These are phyloP conservation scores for Solanum lignicaule DNA, from an alignment of 257 asterid species.

Conservation along the genomic window DNA sequence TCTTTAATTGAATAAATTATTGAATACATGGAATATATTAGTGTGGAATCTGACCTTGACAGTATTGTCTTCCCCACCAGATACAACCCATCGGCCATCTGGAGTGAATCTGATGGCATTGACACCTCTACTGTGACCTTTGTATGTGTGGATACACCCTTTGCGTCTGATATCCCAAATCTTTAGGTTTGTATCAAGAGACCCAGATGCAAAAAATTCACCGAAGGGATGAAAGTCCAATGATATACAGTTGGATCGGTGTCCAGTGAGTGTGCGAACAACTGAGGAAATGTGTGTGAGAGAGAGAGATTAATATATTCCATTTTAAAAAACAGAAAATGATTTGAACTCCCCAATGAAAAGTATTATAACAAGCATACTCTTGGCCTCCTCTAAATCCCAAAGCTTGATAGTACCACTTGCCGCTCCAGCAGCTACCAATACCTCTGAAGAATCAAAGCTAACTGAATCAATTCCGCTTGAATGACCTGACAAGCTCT, in stretches of 20 bases:
- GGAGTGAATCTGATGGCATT: slow-evolving; percentile 92
- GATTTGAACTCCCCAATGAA: background rate
- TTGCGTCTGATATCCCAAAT: slow-evolving; percentile 98
- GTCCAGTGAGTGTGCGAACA: slow-evolving; percentile 95
- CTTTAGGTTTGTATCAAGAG: slow-evolving; percentile 90
- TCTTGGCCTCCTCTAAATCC: slow-evolving; percentile 99
- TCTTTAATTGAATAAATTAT: background rate
- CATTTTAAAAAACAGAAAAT: background rate
- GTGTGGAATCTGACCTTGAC: slow-evolving; percentile 59
- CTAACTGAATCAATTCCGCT: slow-evolving; percentile 98
- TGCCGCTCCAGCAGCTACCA: slow-evolving; percentile 99
- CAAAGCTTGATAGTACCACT: slow-evolving; percentile 98
- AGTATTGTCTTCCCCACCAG: slow-evolving; percentile 99
- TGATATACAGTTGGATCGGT: slow-evolving; percentile 96
- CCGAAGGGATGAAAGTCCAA: slow-evolving; percentile 98
- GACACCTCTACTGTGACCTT: slow-evolving; percentile 97
- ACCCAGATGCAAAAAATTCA: slow-evolving; percentile 98
- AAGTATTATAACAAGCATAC: slow-evolving; percentile 33
- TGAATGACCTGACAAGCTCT: slow-evolving; percentile 98
- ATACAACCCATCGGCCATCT: slow-evolving; percentile 99
- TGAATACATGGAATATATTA: background rate
- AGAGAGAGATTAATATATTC: background rate
- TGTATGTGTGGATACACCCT: slow-evolving; percentile 97
- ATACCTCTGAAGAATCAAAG: slow-evolving; percentile 92
- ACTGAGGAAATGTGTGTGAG: slow-evolving; percentile 19